These are phyloP conservation scores for Golovinomyces cichoracearum DNA, from an alignment of 2,329 filamentous ascomycete species.

Conservation along the genomic window DNA sequence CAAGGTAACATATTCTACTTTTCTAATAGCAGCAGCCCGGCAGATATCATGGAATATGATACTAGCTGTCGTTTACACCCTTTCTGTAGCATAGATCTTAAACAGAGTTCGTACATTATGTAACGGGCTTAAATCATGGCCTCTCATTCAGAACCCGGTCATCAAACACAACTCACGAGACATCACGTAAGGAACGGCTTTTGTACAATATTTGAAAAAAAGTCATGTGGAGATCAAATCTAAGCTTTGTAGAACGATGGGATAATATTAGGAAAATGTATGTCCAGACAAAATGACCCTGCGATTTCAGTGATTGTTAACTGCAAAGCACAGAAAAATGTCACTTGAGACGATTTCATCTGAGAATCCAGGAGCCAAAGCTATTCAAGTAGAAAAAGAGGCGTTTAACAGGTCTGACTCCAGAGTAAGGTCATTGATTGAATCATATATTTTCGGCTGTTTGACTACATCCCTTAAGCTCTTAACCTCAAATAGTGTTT, in stretches of 20 bases:
- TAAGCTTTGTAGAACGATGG: conserved; percentile 25
- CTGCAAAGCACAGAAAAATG: not conserved
- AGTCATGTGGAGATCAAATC: conserved; percentile 12
- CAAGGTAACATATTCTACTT: too few species aligned
- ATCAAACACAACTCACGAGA: too few species aligned
- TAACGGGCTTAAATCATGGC: too few species aligned
- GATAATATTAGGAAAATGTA: conserved; percentile 36
- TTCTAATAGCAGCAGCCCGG: too few species aligned
- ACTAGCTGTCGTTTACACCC: too few species aligned
- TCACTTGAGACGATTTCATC: conserved; percentile 10
- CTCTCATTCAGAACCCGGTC: too few species aligned
- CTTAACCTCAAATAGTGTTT: not conserved
- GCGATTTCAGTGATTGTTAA: not conserved
- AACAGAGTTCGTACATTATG: too few species aligned
- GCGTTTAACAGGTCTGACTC: conserved; percentile 32
- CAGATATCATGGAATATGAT: too few species aligned
- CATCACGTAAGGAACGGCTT: too few species aligned
- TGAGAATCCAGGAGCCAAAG: conserved; percentile 24
- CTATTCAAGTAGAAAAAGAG: conserved; percentile 38
- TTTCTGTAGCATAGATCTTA: too few species aligned
- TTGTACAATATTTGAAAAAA: too few species aligned
- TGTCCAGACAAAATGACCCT: conserved; percentile 13
- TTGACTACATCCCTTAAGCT: not conserved
- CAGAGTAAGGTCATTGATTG: conserved; percentile 21
- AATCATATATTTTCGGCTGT: not conserved